phyloP scores from a whole-genome alignment of 176 grass and related monocot genomes.

The Miscanthus lutarioriparius region DNA sequence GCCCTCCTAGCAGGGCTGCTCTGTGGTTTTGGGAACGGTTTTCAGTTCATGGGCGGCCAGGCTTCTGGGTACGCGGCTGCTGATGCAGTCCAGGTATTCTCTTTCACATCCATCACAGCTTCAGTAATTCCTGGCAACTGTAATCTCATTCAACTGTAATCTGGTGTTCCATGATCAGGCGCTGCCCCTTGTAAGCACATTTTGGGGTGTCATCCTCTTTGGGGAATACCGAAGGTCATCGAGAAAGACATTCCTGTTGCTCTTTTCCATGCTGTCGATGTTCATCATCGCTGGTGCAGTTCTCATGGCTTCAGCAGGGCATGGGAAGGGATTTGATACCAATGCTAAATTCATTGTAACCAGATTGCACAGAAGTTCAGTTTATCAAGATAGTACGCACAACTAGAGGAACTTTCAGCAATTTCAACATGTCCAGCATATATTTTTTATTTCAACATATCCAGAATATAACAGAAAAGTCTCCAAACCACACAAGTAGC shows the following conservation, averaged over 20 bases:
- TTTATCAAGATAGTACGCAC: neutral
- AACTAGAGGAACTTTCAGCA: neutral
- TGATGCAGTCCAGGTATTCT: slow-evolving; percentile 74
- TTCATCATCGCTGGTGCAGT: slow-evolving; percentile 45
- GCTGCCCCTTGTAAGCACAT: slow-evolving; percentile 44
- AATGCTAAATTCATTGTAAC: slow-evolving; percentile 3
- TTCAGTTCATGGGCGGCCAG: slow-evolving; percentile 98
- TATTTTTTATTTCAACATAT: neutral
- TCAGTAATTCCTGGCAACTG: rapidly evolving
- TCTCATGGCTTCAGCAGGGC: slow-evolving; percentile 64
- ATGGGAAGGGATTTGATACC: slow-evolving; percentile 27
- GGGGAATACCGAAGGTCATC: slow-evolving; percentile 48
- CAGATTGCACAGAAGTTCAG: neutral
- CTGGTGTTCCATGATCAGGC: slow-evolving; percentile 8
- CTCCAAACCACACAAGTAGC: neutral
- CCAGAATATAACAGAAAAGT: neutral
- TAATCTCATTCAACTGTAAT: no score
- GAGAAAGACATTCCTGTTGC: slow-evolving; percentile 44
- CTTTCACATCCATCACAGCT: neutral
- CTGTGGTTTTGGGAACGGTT: slow-evolving; percentile 87
- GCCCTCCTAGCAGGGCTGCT: slow-evolving; percentile 78
- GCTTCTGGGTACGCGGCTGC: slow-evolving; percentile 96
- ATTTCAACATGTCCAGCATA: neutral
- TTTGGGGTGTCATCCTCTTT: slow-evolving; percentile 46
- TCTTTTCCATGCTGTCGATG: slow-evolving; percentile 53